These are phyloP conservation scores for Diaporthe vexans DNA, from an alignment of 2,329 filamentous ascomycete species.

Conservation along the genomic window DNA sequence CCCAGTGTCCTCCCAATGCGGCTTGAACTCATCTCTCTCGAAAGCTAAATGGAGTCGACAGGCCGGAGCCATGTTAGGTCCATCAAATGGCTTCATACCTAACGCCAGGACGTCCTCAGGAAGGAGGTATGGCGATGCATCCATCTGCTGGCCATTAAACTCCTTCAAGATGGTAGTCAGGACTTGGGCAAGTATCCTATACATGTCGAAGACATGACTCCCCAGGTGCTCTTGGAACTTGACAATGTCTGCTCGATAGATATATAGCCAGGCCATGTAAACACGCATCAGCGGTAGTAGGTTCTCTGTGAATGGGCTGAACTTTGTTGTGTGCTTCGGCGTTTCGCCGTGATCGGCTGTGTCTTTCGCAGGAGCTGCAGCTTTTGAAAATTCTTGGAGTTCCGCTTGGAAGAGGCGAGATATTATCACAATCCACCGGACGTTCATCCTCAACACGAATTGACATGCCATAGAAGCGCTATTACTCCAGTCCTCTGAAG, in stretches of 20 bases:
- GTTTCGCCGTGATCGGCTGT: slow-evolving; percentile 46
- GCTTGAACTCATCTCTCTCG: slow-evolving; percentile 45
- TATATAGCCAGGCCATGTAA: slow-evolving; percentile 67
- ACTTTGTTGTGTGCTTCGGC: slow-evolving; percentile 48
- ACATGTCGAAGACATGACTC: slow-evolving; percentile 61
- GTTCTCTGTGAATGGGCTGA: slow-evolving; percentile 56
- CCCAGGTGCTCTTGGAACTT: slow-evolving; percentile 61
- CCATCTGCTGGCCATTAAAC: slow-evolving; percentile 55
- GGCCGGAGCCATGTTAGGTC: slow-evolving; percentile 53
- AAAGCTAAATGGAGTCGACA: slow-evolving; percentile 56
- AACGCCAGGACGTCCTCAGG: slow-evolving; percentile 64
- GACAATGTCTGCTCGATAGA: slow-evolving; percentile 61
- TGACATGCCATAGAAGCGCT: slow-evolving; percentile 64
- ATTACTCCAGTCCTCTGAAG: slow-evolving; percentile 61
- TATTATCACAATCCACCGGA: slow-evolving; percentile 81
- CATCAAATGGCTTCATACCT: slow-evolving; percentile 59
- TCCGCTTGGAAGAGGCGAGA: slow-evolving; percentile 79
- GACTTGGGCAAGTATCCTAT: slow-evolving; percentile 60
- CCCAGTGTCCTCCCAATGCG: slow-evolving; percentile 45
- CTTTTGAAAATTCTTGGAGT: slow-evolving; percentile 65
- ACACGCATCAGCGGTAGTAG: slow-evolving; percentile 67
- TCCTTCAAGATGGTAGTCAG: slow-evolving; percentile 65
- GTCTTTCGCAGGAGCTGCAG: slow-evolving; percentile 60
- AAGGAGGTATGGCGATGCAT: slow-evolving; percentile 63
- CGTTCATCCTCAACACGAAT: slow-evolving; percentile 82